Base-by-base conservation (phyloP, 148 eudicot species). In the Cornus florida region DNA sequence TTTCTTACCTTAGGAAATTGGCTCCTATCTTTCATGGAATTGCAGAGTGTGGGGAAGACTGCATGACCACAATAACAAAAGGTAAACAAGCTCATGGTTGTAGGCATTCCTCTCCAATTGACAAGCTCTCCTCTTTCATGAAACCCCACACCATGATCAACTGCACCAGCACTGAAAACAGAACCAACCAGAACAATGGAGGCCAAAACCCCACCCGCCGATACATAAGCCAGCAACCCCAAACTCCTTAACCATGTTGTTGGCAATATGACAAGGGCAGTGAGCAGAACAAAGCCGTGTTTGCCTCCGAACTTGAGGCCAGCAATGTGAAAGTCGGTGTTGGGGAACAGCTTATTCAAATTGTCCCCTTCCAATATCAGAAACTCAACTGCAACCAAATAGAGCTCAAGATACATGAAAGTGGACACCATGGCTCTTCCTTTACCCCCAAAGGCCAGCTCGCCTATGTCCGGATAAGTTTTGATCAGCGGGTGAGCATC, bases 51-150 rank as follows among this genome's bases (percentile, higher is more conserved):
- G 3, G 97, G 93, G 10, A 90, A 91, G 74, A 93, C 86, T 1
- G 93, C 80, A 78, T 91, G 97, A 0, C 88, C 90, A 79, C 86
- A 78, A n/a, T 91, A 93, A 75, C 95, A 91, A 60, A 91, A 87
- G 46, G 86, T 84, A 50, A 69, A 93, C 79, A 93, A 70, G 68
- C 93, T 93, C 12, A 88, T 31, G 16, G 93, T 70, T 0, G 84
- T 91, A 22, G 92, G 88, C 43, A 91, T 1, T 8, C 93, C 97
- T 57, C 64, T 78, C 79, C 80, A 85, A 13, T 81, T 70, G 76
- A 86, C 69, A 2, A 90, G 2, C 33, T 11, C 60, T 12, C 92
- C 97, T 67, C 65, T 80, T 24, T 88, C 80, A 14, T 80, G 67
- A 62, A 93, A 91, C 62, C 91, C 93, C 1, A 90, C 82, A 0